Evolutionary conservation across 208 protist genomes (phyloP).

Genomic region (Histomonas meleagridis): DNA sequence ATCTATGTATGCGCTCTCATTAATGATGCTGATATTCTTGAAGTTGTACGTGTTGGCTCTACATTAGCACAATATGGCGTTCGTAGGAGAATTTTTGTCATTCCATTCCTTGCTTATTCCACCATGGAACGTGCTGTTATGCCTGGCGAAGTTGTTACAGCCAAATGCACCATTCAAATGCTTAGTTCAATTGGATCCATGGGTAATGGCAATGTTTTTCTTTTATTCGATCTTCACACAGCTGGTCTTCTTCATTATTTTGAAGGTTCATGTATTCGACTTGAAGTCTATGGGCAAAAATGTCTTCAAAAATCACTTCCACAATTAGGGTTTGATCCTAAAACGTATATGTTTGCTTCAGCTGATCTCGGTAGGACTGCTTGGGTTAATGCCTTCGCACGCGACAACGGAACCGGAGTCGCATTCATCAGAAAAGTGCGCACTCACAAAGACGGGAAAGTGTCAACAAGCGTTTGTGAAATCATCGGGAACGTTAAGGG

Average conservation of each 20-base stretch:
- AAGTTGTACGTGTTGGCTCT: conserved; percentile 2
- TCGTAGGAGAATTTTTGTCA: background rate
- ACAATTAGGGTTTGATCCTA: background rate
- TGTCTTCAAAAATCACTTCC: background rate
- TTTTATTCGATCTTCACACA: conserved; percentile 31
- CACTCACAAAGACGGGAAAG: background rate
- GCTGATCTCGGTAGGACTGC: conserved; percentile 14
- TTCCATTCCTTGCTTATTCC: conserved; percentile 19
- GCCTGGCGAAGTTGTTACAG: conserved; percentile 12
- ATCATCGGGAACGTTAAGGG: conserved; percentile 4
- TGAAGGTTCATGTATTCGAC: background rate
- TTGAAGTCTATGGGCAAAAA: conserved; percentile 17
- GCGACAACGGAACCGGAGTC: background rate
- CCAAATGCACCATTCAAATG: conserved; percentile 34
- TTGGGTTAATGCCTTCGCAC: conserved; percentile 23
- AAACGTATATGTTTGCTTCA: conserved; percentile 28
- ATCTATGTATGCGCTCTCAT: background rate
- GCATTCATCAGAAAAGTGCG: conserved; percentile 9
- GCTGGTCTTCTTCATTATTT: conserved; percentile 31
- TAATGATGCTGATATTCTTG: background rate
- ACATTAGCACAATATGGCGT: conserved; percentile 15
- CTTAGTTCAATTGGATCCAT: background rate
- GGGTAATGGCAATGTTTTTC: conserved; percentile 13
- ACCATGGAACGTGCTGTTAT: conserved; percentile 20
- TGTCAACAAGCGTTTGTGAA: background rate